phyloP scores from a whole-genome alignment of 345 rosid species.

The Aurinia saxatilis region DNA sequence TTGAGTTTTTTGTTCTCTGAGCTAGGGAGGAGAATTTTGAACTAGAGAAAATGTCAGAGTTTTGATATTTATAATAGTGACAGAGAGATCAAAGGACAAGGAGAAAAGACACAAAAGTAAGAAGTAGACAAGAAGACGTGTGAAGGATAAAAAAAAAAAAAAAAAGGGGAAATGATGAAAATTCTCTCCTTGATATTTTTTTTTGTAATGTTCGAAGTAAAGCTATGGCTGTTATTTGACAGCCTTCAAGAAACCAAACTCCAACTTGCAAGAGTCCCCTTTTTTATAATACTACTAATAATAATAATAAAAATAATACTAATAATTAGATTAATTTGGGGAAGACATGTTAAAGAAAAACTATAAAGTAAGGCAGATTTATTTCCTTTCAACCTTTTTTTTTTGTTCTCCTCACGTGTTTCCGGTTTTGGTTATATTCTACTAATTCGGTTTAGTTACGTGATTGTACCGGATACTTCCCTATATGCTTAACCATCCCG shows the following conservation, averaged over 20 bases:
- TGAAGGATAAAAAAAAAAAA: not conserved
- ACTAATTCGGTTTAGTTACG: not conserved
- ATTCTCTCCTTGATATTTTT: slow-evolving; percentile 21
- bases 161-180: slow-evolving; percentile 21
- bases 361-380: slow-evolving; percentile 11
- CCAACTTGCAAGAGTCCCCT: slow-evolving; percentile 53
- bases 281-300: not conserved
- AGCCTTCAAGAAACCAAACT: slow-evolving; percentile 39
- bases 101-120: slow-evolving; percentile 12
- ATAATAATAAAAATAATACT: not conserved
- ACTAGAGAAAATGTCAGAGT: slow-evolving; percentile 29
- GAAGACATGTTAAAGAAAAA: slow-evolving; percentile 14
- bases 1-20: not conserved
- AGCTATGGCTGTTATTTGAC: slow-evolving; percentile 38
- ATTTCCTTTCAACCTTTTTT: not conserved
- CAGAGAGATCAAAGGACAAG: slow-evolving; percentile 12
- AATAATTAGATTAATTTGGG: slow-evolving; percentile 15
- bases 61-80: slow-evolving; percentile 32
- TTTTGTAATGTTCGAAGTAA: slow-evolving; percentile 27
- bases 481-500: not conserved
- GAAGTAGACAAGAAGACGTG: slow-evolving; percentile 32
- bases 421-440: not conserved
- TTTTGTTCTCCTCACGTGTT: slow-evolving; percentile 18
- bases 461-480: not conserved
- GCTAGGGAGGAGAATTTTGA: slow-evolving; percentile 15